phyloP scores from a whole-genome alignment of 2,329 filamentous ascomycete genomes.

The Aschersonia sp. region DNA sequence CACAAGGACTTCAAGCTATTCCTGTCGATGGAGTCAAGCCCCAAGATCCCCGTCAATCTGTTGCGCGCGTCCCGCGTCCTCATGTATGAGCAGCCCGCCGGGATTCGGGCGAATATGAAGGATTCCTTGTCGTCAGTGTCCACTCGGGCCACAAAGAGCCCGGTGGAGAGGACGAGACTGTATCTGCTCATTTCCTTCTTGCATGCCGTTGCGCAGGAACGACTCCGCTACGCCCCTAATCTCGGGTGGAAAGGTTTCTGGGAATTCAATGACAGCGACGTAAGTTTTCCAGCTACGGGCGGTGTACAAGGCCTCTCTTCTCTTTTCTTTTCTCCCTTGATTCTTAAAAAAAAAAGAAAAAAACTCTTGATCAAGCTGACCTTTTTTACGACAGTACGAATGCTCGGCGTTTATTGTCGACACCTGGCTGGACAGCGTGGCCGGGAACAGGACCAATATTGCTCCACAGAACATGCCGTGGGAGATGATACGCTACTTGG shows the following conservation, averaged over 20 bases:
- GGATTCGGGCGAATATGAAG: constrained; percentile 96
- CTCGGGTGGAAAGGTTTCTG: constrained; percentile 98
- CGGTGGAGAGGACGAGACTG: constrained; percentile 78
- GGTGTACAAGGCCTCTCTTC: too few relatives aligned
- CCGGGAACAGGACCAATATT: constrained; percentile 79
- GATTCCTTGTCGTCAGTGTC: constrained; percentile 81
- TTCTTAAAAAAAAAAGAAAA: too few relatives aligned
- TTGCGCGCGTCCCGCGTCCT: constrained; percentile 85
- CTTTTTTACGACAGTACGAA: constrained; percentile 53
- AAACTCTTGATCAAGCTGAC: too few relatives aligned
- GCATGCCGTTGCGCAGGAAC: constrained; percentile 90
- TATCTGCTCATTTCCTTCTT: constrained; percentile 89
- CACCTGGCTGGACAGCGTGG: constrained; percentile 75
- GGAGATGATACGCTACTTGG: constrained; percentile 83
- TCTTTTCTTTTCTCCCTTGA: too few relatives aligned
- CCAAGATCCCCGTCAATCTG: constrained; percentile 91
- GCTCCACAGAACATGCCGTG: constrained; percentile 89
- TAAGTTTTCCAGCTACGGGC: constrained; percentile 32
- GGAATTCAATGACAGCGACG: constrained; percentile 99
- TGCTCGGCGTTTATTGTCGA: constrained; percentile 94
- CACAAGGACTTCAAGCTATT: constrained; percentile 89
- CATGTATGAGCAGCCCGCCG: constrained; percentile 96
- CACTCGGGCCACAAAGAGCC: constrained; percentile 60
- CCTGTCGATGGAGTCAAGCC: constrained; percentile 94
- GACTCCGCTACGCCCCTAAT: constrained; percentile 82